Base-by-base conservation (phyloP, 495 filamentous ascomycete genomes). In the Aspergillus leporis region DNA sequence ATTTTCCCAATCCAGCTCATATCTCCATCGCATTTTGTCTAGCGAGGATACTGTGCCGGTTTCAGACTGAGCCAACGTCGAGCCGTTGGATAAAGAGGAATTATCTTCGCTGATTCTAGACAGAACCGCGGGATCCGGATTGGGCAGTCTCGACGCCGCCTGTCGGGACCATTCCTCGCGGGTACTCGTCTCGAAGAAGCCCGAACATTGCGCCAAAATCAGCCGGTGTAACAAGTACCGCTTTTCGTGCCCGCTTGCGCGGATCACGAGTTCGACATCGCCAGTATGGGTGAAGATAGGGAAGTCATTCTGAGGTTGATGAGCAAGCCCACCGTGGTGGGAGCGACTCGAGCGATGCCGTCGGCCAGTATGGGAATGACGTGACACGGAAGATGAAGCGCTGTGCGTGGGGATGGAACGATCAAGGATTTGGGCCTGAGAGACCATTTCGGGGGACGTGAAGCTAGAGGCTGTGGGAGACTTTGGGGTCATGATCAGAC, bases 151-250 rank as follows among this genome's bases (percentile, higher is more conserved):
- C 8, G 67, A 32, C 14, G 57, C 53, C 36, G 61, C 53, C 51
- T 76, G 74, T n/a, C 83, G 80, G 59, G 90, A 88, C 92, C 92
- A 97, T 71, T 92, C 89, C 61, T 90, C 87, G 61, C 86, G 91
- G 25, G 89, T 93, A 66, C 90, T 90, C 32, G 91, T 90, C 74
- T 95, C 90, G 73, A 96, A 97, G 75, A 95, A 96, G 1, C 91
- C 92, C 13, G 92, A 95, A 66, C 90, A 93, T 75, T 94, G 89
- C 36, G 89, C 84, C 62, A 97, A 73, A 25, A 92, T 95, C 64
- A 96, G 77, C 41, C 87, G 83, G 72, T 97, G 92, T 19, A 97
- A 83, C 40, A 96, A 81, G 68, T 96, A 97, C 23, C 90, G 83
- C 68, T 86, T 87, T 72, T 93, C 90, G 61, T 88, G 86, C 38